Base-by-base conservation (phyloP, 1,284 basidiomycete species). In the Tremellales sp. region DNA sequence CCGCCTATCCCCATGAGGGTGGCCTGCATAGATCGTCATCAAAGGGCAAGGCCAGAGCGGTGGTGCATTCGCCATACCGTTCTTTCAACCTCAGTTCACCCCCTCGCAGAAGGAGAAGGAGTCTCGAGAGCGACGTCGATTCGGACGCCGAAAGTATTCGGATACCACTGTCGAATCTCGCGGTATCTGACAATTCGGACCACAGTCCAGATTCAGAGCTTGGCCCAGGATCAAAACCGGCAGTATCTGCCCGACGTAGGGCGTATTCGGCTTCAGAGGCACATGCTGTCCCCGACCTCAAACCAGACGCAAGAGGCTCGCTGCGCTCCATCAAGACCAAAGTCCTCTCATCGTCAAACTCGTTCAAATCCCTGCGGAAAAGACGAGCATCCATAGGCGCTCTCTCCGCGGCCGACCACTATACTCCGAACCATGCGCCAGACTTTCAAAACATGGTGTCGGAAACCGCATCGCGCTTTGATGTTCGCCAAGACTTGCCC, bases 1-100 rank as follows among this genome's bases (percentile, higher is more conserved):
- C 63, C 2, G 50, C 61, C 9, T 68, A 66, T 39, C 63, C 66
- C 21, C 46, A 53, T 31, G 42, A 43, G n/a, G 22, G 22, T 6
- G 53, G 46, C 0, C 22, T 44, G n/a, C 52, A 50, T 16, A 39
- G 31, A 31, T 40, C 28, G 12, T 27, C 40, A 22, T 26, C 33
- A 22, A 63, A 58, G 37, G 57, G 56, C 18, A 60, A 56, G 43
- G 44, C 43, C 4, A 51, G 50, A 24, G 45, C 26, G 27, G 7
- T 28, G 14, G 16, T 6, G 5, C 44, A 0, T 57, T 56, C 39
- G 34, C 40, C 14, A 40, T 51, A 24, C 37, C 50, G 1, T 45
- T 57, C 56, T 4, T 60, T 58, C 37, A 44, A 39, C 10, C 49
- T 58, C 4, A 27, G 26, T 16, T 27, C 25, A 14, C 43, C 58